Evolutionary conservation across 2,329 filamentous ascomycete species (phyloP).

Genomic region (Aspergillus unguis): DNA sequence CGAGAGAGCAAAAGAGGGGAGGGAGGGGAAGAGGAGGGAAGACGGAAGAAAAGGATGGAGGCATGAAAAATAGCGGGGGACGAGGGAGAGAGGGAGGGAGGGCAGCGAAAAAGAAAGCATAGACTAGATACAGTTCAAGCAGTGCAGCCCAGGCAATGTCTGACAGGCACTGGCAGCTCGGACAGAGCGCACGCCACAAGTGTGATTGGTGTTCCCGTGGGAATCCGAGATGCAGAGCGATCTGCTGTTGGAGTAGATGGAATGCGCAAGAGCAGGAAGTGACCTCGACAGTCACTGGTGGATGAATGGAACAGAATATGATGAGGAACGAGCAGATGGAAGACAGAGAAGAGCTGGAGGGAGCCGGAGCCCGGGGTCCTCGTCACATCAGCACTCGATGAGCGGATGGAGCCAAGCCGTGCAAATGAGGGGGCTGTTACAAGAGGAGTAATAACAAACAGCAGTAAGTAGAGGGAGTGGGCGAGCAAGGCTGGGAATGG

Average conservation of each 20-base stretch:
- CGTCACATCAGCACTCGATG: conserved; percentile 3
- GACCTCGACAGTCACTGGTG: conserved; percentile 3
- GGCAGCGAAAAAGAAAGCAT: conserved; percentile 13
- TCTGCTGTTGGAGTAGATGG: conserved; percentile 5
- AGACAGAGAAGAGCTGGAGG: neutral
- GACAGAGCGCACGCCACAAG: conserved; percentile 11
- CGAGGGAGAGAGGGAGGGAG: neutral
- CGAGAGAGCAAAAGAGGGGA: conserved; percentile 1
- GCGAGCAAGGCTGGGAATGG: conserved; percentile 8
- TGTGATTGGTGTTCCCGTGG: conserved; percentile 17
- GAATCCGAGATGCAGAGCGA: conserved; percentile 12
- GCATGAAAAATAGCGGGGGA: conserved; percentile 14
- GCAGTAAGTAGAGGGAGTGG: conserved; percentile 2
- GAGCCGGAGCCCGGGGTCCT: conserved; percentile 4
- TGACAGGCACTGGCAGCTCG: conserved; percentile 12
- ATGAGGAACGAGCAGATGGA: neutral
- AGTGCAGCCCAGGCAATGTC: conserved; percentile 10
- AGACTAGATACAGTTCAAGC: conserved; percentile 4
- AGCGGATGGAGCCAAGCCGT: conserved; percentile 4
- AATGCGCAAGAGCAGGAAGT: conserved; percentile 3
- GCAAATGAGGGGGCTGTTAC: conserved; percentile 7
- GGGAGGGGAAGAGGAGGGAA: conserved; percentile 5
- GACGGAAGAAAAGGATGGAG: conserved; percentile 5
- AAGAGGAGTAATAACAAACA: conserved; percentile 11
- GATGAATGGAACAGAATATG: conserved; percentile 6